phyloP scores from a whole-genome alignment of 2,329 filamentous ascomycete genomes.

The Cladophialophora immunda region DNA sequence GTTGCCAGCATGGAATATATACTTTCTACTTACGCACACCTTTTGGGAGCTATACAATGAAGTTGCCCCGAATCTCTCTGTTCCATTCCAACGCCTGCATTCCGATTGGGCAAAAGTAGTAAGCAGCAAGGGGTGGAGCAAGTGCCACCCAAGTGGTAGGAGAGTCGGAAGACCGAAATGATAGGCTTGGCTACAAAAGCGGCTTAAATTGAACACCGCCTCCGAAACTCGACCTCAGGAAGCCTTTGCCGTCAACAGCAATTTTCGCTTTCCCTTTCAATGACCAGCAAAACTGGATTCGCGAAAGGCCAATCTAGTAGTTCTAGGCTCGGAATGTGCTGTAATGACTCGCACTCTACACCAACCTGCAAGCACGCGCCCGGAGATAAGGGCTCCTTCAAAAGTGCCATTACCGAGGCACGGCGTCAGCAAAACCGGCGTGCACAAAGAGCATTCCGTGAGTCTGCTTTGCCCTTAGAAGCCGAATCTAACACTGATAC shows the following conservation, averaged over 20 bases:
- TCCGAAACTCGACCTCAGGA: background rate
- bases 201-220: background rate
- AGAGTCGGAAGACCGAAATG: no score
- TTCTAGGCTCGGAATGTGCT: conserved; percentile 8
- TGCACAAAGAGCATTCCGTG: conserved; percentile 24
- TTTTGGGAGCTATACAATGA: background rate
- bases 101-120: conserved; percentile 24
- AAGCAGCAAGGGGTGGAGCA: conserved; percentile 14
- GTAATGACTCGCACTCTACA: background rate
- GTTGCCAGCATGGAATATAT: conserved; percentile 3
- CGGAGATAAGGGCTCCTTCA: background rate
- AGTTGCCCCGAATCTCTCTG: conserved; percentile 13
- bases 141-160: no score
- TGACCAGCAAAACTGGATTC: background rate
- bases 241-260: background rate
- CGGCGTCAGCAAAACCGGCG: conserved; percentile 24
- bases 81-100: background rate
- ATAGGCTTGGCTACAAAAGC: no score
- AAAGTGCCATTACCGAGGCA: conserved; percentile 16
- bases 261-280: background rate
- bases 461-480: background rate
- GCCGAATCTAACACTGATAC: background rate
- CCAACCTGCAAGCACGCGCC: background rate
- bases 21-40: conserved; percentile 16
- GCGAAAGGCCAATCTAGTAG: background rate